Percentiles rank a stretch among this genome's conserved stretches.
Conservation (phyloP, 129 eudicot genomes). For the Daucus carota region DNA sequence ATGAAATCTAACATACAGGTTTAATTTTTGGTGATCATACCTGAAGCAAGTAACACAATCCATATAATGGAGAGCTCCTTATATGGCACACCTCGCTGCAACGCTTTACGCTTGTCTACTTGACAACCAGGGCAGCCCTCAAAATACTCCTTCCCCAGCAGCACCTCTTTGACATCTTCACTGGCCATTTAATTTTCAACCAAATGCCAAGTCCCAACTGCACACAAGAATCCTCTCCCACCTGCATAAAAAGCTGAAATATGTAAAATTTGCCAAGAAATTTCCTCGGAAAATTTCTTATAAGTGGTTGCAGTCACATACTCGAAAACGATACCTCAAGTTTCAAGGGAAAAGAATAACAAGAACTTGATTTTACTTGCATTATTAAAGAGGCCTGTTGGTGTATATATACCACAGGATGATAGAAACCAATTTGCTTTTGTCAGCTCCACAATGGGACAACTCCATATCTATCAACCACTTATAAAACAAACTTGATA, state of each 20-base stretch:
- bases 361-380: background rate
- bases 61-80: conserved; percentile 51
- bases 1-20: background rate
- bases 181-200: background rate
- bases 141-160: conserved; percentile 38
- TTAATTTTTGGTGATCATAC: conserved; percentile 17
- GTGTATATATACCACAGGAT: background rate
- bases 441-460: background rate
- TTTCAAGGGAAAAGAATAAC: background rate
- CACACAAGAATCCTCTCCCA: background rate
- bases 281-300: background rate
- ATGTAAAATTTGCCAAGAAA: background rate
- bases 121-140: conserved; percentile 70
- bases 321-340: background rate
- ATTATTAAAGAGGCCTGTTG: background rate
- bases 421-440: background rate
- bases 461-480: background rate
- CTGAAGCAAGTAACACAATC: conserved; percentile 47
- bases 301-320: background rate
- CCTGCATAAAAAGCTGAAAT: conserved; percentile 2
- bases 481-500: background rate
- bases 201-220: background rate
- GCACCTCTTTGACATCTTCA: conserved; percentile 26
- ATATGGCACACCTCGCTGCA: conserved; percentile 45
- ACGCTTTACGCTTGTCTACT: conserved; percentile 41